Base-by-base conservation (phyloP, 2,329 filamentous ascomycete genomes). In the Aspergillus nomiae region DNA sequence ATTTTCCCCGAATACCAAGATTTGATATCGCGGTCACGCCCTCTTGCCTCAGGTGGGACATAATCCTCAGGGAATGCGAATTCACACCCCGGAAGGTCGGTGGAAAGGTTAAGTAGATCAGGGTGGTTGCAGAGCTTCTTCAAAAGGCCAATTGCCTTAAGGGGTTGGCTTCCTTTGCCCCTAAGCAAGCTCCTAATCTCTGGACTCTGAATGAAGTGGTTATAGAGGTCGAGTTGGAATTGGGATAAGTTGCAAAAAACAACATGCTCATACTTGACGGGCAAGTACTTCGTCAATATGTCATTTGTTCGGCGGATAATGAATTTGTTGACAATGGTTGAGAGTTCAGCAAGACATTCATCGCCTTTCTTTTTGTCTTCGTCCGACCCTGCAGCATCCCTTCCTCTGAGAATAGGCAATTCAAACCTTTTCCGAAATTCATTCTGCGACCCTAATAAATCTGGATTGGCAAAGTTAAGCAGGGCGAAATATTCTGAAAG, bases 91-190 rank as follows among this genome's bases (percentile, higher is more conserved):
- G 94, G 94, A 34, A 99, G 82, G 74, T 99, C 95, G 0, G 88
- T 87, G 0, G 90, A 83, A 1, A 98, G 84, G 65, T 94, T 91
- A 38, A 99, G 86, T 4, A 99, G 86, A 74, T 99, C 95, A 0
- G 95, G 95, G 72, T 99, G 95, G 71, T 99, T 99, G 83, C 96
- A 99, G 16, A 99, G 89, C 77, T 99, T 99, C 81, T 99, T 99
- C 73, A 99, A 85, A 69, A 99, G 89, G 53, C 92, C 93, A 77
- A 99, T 99, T 9, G 95, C 95, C 77, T 98, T 98, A 55, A 99
- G 84, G 1, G 95, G 95, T 72, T 98, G 94, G 63, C 93, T 97
- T 30, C 94, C 94, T 78, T 97, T 98, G 65, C 95, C 95, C 68
- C 92, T 89, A 41, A 99, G 86, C 51, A 99, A 83, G 59, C 91